Percentiles rank a stretch among this genome's conserved stretches.
Conservation (phyloP, 78 protist species). For the slime mould (Dictyostelium discoideum) region dicty_2.7 NC_007090.3:993001-993500, state of each 20-base stretch:
- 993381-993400: neutral
- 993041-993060: neutral
- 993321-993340: neutral
- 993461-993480: neutral
- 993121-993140: neutral
- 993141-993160: neutral
- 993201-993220: neutral
- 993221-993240: neutral
- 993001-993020: neutral
- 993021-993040: neutral
- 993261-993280: neutral
- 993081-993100: neutral
- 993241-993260: neutral
- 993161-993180: neutral
- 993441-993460: neutral
- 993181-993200: neutral
- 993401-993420: neutral
- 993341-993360: neutral
- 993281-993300: neutral
- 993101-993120: slow-evolving; percentile 3
- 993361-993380: neutral
- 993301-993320: neutral
- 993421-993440: neutral
- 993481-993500: neutral
- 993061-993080: slow-evolving; percentile 14